Evolutionary conservation across 192 early-diverging fungal genomes (phyloP), one percentile per base, ranked within the genome.

Genomic region (Backusella circina): DNA sequence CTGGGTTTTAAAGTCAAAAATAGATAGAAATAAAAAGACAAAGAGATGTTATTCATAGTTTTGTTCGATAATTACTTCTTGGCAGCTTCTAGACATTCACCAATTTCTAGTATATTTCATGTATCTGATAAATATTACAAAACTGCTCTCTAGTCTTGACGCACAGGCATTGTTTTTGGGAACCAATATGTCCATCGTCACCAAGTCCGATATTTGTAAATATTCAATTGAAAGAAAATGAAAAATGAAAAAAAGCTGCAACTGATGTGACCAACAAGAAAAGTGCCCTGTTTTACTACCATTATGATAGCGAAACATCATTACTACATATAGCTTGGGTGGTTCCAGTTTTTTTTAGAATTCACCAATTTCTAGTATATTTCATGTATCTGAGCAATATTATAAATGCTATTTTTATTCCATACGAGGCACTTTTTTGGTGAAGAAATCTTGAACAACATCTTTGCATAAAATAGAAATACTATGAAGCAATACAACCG

Each of bases 341-440:
- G 23, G 54, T 61, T 61, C 54, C 54, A 61, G 54, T 61, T 61
- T 61, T 61, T 61, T 61, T 61, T 26, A 28, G 54, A 61, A 61
- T 61, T 28, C 44, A 61, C 21, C 8, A 61, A 61, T 28, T 61
- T 3, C 50, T 51, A 21, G 1, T 21, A 21, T n/a, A 51, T 51
- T 21, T 21, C 23, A 61, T 23, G 10, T 10, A 61, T 28, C 26
- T 28, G 13, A 28, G 10, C 9, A 61, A 28, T 21, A 28, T 26
- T 28, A 61, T 13, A 61, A 28, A 15, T 61, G 7, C 10, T 61
- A 26, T 61, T 61, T 57, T 61, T 61, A 26, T 44, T 12, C 41
- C 0, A 12, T 61, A 28, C 13, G 54, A 61, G 3, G 54, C 23
- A 28, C 8, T 57, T 57, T 54, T 61, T 61, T 12, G 54, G 23